Base-by-base conservation (phyloP, 192 early-diverging fungal species). In the Kappamyces sp. region DNA sequence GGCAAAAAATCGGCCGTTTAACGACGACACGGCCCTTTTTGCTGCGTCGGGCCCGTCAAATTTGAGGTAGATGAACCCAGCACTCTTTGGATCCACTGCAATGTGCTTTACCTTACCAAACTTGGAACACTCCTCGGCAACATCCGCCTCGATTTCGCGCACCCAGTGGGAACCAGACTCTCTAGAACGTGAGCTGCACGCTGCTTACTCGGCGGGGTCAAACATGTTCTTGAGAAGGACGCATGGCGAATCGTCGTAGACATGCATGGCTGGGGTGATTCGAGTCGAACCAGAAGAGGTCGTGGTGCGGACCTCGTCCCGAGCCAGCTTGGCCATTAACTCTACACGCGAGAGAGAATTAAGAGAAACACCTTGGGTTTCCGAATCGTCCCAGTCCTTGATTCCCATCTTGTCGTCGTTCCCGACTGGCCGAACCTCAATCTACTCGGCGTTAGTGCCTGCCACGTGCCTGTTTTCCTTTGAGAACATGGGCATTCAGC, bases 1-100 rank as follows among this genome's bases (percentile, higher is more conserved):
- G 60, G 87, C 89, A 78, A 97, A 97, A 84, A 89, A 97, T 36
- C 93, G 74, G 2, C 85, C 85, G 68, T 91, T 84, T 58, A 97
- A 74, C 7, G 83, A 80, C 50, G 77, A 70, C 15, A 86, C 71
- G 37, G 93, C 91, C 40, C 62, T 65, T 37, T 84, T 73, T 5
- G 87, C 86, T 40, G 86, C 73, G 34, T 75, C 72, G 8, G 79
- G 67, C 38, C 73, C 73, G 51, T 85, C 85, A 78, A 91, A 97
- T 66, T 87, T 87, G 55, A 97, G 65, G 62, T 85, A 92, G 50
- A 97, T 83, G 55, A 87, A 80, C 41, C 91, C 90, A 83, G 89
- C 55, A 35, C 60, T 40, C 48, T 87, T 81, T 10, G 61, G 64
- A 49, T 90, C 84, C 15, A 93, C 86, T 58, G 76, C 70, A 49